Conservation (phyloP, 2,329 filamentous ascomycete species). For the Trichoderma harzianum region DNA sequence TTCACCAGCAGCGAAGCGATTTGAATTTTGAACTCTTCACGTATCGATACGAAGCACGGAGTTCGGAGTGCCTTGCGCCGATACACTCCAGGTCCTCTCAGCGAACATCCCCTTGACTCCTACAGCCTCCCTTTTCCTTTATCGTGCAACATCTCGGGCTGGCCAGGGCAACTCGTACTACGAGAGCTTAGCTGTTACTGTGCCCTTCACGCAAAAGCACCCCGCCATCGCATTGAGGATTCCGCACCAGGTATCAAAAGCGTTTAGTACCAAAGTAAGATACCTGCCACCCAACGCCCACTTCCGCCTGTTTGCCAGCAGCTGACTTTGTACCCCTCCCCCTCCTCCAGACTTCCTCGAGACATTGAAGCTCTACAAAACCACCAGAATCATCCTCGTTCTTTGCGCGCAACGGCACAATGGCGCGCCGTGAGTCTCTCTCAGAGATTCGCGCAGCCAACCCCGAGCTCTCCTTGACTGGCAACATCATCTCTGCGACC, state of each 20-base stretch:
- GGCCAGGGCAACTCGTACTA: background rate
- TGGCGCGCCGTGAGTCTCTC: slow-evolving; percentile 49
- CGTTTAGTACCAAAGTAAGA: slow-evolving; percentile 9
- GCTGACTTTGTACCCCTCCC: slow-evolving; percentile 18
- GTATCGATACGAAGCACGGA: background rate
- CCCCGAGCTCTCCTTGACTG: slow-evolving; percentile 56
- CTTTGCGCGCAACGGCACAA: slow-evolving; percentile 28
- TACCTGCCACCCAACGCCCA: background rate
- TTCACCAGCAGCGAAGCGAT: background rate
- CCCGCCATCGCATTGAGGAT: background rate
- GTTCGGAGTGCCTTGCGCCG: background rate
- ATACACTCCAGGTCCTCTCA: background rate
- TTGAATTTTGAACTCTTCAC: background rate
- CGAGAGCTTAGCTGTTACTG: background rate
- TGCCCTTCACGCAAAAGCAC: background rate
- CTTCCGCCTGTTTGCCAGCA: background rate
- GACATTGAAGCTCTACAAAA: background rate
- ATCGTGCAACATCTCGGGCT: background rate
- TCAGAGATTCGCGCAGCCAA: slow-evolving; percentile 54
- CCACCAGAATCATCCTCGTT: background rate
- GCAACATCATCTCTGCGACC: slow-evolving; percentile 64
- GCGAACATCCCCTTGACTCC: background rate
- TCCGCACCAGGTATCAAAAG: slow-evolving; percentile 3
- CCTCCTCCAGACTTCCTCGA: slow-evolving; percentile 11
- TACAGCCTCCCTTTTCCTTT: background rate